phyloP scores from a whole-genome alignment of 441 rosid species.

The Euphorbia schlechtendalii region DNA sequence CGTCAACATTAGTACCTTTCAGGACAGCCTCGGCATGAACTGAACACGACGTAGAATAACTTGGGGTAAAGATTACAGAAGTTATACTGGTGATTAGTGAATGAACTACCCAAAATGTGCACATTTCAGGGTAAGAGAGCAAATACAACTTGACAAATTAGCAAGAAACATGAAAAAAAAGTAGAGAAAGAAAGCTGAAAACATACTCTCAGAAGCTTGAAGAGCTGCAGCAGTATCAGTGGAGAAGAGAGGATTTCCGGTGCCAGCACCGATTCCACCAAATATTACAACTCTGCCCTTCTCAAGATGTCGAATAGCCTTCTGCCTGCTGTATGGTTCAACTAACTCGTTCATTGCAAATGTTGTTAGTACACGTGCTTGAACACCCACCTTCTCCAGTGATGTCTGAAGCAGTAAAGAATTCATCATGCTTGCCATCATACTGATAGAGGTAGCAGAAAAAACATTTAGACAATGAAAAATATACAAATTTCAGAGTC shows the following conservation, averaged over 20 bases:
- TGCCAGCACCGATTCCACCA: conserved; percentile 73
- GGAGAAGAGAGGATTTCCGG: conserved; percentile 85
- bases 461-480: background rate
- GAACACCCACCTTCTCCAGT: conserved; percentile 71
- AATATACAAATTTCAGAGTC: background rate
- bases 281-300: conserved; percentile 94
- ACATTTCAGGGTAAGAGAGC: too few species aligned
- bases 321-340: conserved; percentile 78
- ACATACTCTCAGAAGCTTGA: conserved; percentile 57
- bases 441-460: conserved; percentile 37
- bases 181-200: background rate
- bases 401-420: conserved; percentile 82
- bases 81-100: background rate
- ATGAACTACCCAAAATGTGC: too few species aligned
- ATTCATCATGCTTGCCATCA: conserved; percentile 97
- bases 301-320: conserved; percentile 81
- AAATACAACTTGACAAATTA: too few species aligned
- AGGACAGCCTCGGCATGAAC: conserved; percentile 58
- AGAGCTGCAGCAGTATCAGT: conserved; percentile 91
- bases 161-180: background rate
- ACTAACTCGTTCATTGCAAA: conserved; percentile 62
- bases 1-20: conserved; percentile 49
- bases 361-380: conserved; percentile 73
- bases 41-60: conserved; percentile 20
- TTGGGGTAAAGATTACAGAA: background rate